A percentile compares a stretch with the other conserved stretches of the same genome.
These are phyloP conservation scores for Thalassiosira mediterranea DNA, from an alignment of 352 stramenopile genomes.

Conservation along the genomic window DNA sequence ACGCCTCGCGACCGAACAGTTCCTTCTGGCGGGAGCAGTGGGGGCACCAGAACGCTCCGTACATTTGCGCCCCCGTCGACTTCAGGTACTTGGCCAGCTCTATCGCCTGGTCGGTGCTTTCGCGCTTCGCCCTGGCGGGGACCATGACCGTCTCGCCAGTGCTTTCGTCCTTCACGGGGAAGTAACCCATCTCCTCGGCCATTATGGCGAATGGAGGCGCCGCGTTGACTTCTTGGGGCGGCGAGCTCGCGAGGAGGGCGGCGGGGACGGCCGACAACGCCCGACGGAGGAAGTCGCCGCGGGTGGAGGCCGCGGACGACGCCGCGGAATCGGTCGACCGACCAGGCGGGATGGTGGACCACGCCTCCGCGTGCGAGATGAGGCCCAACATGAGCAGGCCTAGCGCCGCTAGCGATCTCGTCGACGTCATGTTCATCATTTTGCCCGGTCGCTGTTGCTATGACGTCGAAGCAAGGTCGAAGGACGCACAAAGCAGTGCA, in stretches of 20 bases:
- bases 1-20: conserved; percentile 79
- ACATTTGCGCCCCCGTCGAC: conserved; percentile 65
- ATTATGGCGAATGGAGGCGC: conserved; percentile 79
- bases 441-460: too few species aligned
- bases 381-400: too few species aligned
- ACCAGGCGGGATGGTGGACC: too few species aligned
- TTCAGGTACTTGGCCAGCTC: conserved; percentile 65
- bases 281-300: not conserved
- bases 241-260: not conserved
- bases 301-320: too few species aligned
- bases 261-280: not conserved
- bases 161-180: conserved; percentile 68
- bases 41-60: conserved; percentile 79
- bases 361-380: too few species aligned
- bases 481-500: too few species aligned
- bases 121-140: conserved; percentile 58
- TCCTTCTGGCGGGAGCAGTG: conserved; percentile 75
- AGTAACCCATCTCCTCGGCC: conserved; percentile 82
- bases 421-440: too few species aligned
- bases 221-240: conserved; percentile 27
- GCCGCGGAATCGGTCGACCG: too few species aligned
- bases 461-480: too few species aligned
- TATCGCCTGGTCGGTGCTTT: conserved; percentile 69
- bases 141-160: conserved; percentile 61
- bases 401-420: too few species aligned